These are phyloP conservation scores for Glycyrrhiza uralensis DNA, from an alignment of 306 rosid genomes.

Conservation along the genomic window DNA sequence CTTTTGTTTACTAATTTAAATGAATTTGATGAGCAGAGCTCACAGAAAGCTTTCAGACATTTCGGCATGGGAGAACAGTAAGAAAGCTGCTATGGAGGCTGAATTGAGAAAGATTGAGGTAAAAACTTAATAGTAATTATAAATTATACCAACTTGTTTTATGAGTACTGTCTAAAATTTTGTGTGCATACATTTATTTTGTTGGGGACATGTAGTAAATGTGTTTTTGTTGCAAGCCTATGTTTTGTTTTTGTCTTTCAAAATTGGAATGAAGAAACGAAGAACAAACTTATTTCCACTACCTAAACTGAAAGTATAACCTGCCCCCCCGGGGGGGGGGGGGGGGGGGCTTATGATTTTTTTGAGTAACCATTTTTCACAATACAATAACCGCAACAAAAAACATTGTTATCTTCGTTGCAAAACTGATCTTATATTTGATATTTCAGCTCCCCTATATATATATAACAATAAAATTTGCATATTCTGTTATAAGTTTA, in stretches of 20 bases:
- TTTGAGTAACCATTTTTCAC: too few species aligned
- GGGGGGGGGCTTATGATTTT: too few species aligned
- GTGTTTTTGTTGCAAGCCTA: not conserved
- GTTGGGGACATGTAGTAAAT: not conserved
- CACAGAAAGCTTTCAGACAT: constrained; percentile 59
- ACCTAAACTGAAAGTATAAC: too few species aligned
- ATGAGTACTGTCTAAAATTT: not conserved
- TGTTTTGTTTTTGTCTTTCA: not conserved
- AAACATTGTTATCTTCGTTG: not conserved
- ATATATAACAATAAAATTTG: not conserved
- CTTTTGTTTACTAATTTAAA: not conserved
- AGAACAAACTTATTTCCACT: not conserved
- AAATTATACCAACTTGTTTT: not conserved
- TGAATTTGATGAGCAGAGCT: constrained; percentile 50
- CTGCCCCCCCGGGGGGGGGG: too few species aligned
- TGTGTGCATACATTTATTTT: not conserved
- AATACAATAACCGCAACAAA: not conserved
- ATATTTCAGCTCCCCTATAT: not conserved
- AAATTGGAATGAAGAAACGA: not conserved
- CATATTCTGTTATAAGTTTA: not conserved
- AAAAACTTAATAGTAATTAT: constrained; percentile 3
- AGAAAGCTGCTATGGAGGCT: constrained; percentile 66
- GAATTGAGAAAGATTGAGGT: constrained; percentile 71
- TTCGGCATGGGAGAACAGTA: constrained; percentile 81
- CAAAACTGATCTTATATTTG: not conserved